Evolutionary conservation across 768 basidiomycete genomes (phyloP), one percentile per base, ranked within the genome.

Genomic region (Auricularia auricula-judae): DNA sequence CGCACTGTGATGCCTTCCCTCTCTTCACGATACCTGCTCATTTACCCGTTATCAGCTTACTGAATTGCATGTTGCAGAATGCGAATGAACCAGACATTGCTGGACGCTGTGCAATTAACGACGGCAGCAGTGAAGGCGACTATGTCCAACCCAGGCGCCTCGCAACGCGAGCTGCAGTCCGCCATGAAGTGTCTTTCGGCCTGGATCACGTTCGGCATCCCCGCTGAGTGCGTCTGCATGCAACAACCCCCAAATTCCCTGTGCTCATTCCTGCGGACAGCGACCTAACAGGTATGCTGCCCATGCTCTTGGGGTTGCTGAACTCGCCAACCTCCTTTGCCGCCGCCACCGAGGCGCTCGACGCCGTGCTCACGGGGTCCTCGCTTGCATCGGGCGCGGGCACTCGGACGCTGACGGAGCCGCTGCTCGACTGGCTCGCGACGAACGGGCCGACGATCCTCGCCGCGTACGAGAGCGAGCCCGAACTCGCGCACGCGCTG

Each of bases 151-250:
- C 77, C 75, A 21, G 73, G 66, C 44, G 72, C 43, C 65, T 74
- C 63, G 68, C 74, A 43, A 16, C 76, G 75, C 56, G 84, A 93
- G 66, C 78, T 88, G 0, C 81, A 81, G 18, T 84, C 90, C 0
- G 89, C 91, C 0, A 79, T 94, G 63, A 85, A 83, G 66, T 93
- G 91, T 71, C 76, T 95, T 2, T 86, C 91, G 71, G 85, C 89
- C 2, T 98, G 93, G 94, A 83, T 95, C 69, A 75, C 80, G 2
- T 78, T 75, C 70, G 80, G 82, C 42, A 74, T 95, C 10, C 86
- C 83, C 33, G 80, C 83, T 65, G 84, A 84, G 91, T 92, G 39
- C 39, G 39, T 42, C 39, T 14, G 12, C 68, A 68, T 51, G 23
- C 63, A 29, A 39, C 44, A 39, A 35, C 7, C 8, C 63, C 5